Evolutionary conservation across 129 eudicot genomes (phyloP), one percentile per base, ranked within the genome.

Genomic region (Logfia minima): DNA sequence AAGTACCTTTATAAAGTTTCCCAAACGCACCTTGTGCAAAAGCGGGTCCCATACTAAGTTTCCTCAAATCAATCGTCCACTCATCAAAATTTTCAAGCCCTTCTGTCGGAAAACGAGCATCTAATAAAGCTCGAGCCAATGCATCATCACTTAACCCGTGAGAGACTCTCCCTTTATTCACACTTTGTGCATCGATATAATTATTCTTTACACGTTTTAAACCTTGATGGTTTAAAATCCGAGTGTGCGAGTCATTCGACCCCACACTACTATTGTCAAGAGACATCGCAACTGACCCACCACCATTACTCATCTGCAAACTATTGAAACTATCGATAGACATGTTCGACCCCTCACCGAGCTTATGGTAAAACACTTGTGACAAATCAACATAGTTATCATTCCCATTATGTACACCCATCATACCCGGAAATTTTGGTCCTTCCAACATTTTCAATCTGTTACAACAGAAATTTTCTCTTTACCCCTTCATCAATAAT

Each of bases 21-120:
- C 97, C 97, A 70, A 92, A 92, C 23, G 97, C 97, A 41, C 97
- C 97, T 73, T 92, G 97, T 55, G 97, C 97, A 82, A 92, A 92
- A 77, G 97, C 97, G 3, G 92, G 83, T 29, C 96, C 96, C 97
- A 92, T 92, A 72, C 84, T 84, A 51, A 92, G 96, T 77, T 82
- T 86, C 80, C 96, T 81, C 68, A 90, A 78, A 77, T 90, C 93
- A 52, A 92, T 84, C 0, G 97, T 92, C 97, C 97, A 92, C 62
- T 92, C 97, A 21, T 92, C 97, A 48, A 85, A 92, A 83, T 92
- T 86, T 74, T 90, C 87, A 65, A 89, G 97, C 26, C 96, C 96
- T 80, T 84, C 87, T 0, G 96, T 87, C 0, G 91, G 97, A 32
- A 70, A 78, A 58, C 89, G 83, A 10, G 90, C 79, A 77, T 92